Evolutionary conservation across 1,284 basidiomycete genomes (phyloP).

Genomic region (Ustilago loliicola): DNA sequence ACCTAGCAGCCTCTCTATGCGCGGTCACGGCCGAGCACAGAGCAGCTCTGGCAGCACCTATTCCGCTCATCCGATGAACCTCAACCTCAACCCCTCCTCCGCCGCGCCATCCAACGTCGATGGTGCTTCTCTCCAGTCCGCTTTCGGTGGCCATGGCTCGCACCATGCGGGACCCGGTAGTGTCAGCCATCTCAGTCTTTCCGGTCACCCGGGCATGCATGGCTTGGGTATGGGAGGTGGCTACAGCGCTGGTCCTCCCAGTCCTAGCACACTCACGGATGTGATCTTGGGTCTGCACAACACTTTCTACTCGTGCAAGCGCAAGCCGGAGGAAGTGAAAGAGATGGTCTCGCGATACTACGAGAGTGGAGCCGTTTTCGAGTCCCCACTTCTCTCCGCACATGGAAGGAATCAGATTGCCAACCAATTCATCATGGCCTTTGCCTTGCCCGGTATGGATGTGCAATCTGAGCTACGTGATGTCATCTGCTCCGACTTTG

Average conservation of each 20-base stretch:
- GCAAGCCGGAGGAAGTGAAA: slow-evolving; percentile 63
- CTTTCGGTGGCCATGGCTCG: slow-evolving; percentile 17
- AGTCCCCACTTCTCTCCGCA: slow-evolving; percentile 66
- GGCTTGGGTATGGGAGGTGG: slow-evolving; percentile 39
- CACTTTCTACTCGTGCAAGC: slow-evolving; percentile 68
- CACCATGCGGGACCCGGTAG: slow-evolving; percentile 28
- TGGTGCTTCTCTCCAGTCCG: slow-evolving; percentile 32
- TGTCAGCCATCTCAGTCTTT: slow-evolving; percentile 35
- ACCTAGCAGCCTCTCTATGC: slow-evolving; percentile 40
- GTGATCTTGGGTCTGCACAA: slow-evolving; percentile 67
- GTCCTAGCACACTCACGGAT: slow-evolving; percentile 69
- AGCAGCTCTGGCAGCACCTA: slow-evolving; percentile 28
- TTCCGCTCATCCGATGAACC: slow-evolving; percentile 31
- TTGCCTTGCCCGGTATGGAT: slow-evolving; percentile 67
- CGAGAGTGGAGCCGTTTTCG: slow-evolving; percentile 67
- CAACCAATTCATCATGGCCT: slow-evolving; percentile 70
- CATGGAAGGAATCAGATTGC: slow-evolving; percentile 67
- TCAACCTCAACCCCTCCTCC: slow-evolving; percentile 25
- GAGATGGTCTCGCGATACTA: slow-evolving; percentile 68
- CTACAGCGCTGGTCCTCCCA: slow-evolving; percentile 56
- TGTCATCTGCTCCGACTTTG: slow-evolving; percentile 70
- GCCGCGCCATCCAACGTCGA: slow-evolving; percentile 32
- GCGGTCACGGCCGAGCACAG: slow-evolving; percentile 36
- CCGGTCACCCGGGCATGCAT: slow-evolving; percentile 39
- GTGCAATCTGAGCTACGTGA: slow-evolving; percentile 68